phyloP scores from a whole-genome alignment of 257 asterid genomes.

The Solanum verrucosum region DNA sequence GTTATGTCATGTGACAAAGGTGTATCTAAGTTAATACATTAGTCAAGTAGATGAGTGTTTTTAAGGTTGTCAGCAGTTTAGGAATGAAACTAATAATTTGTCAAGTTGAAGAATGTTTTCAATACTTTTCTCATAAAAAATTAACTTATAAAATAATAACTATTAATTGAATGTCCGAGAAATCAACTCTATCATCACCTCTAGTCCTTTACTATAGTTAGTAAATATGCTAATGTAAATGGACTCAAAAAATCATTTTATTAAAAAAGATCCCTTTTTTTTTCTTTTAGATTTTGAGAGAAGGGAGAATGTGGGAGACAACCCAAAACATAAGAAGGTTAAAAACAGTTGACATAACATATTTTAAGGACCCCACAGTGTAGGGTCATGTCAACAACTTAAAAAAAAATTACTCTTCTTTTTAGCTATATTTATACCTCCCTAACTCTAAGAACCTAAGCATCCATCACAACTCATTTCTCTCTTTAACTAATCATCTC shows the following conservation, averaged over 20 bases:
- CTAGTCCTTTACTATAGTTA: neutral
- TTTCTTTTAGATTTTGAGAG: neutral
- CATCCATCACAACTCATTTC: neutral
- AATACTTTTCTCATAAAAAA: neutral
- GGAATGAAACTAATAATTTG: too few species aligned
- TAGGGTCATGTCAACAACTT: constrained; percentile 7
- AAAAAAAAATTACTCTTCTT: neutral
- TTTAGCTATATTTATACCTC: constrained; percentile 58
- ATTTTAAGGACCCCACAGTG: constrained; percentile 25
- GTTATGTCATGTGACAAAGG: neutral
- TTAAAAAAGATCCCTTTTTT: too few species aligned
- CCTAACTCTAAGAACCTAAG: constrained; percentile 36
- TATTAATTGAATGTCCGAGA: too few species aligned
- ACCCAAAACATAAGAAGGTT: constrained; percentile 33
- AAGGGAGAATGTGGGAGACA: constrained; percentile 62
- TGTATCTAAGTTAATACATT: too few species aligned
- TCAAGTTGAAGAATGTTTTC: too few species aligned
- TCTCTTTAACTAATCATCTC: neutral
- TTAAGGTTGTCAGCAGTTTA: accelerated
- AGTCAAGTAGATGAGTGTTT: too few species aligned
- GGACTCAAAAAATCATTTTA: neutral
- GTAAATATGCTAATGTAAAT: neutral
- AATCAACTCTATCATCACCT: neutral
- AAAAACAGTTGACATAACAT: constrained; percentile 32
- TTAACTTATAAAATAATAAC: too few species aligned